Evolutionary conservation across 2,329 filamentous ascomycete species (phyloP), one percentile per base, ranked within the genome.

Genomic region (Trichophyton verrucosum): DNA sequence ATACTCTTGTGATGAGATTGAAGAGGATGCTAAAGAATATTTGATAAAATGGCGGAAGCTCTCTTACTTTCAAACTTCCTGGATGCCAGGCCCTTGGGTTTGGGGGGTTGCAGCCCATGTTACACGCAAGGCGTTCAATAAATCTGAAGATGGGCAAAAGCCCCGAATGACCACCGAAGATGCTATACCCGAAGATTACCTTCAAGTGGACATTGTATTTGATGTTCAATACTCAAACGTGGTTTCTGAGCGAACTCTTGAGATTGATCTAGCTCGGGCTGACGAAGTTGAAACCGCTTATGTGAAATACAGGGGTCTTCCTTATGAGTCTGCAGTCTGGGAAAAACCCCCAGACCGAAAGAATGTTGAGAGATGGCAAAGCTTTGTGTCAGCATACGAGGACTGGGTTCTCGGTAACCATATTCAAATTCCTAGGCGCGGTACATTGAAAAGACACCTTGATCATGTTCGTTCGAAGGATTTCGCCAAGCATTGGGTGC

Each of bases 301-400:
- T 57, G 88, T 95, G 75, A 99, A 99, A 71, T 97, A 91, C 73
- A 90, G 95, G 72, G 94, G 94, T 11, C 81, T 99, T 6, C 82
- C 86, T 3, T 97, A 99, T 69, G 90, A 96, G 64, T 91, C 96
- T 62, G 83, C 85, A 0, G 91, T 95, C 0, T 96, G 92, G 92
- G 91, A 96, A 67, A 80, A 82, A 1, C 89, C 91, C 0, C 92
- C 92, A 0, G 74, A 78, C 1, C 75, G 77, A 1, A 79, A 82
- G 33, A 82, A 88, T 61, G 65, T 64, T 11, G 82, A 85, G 27
- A 79, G 87, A 44, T 96, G 91, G 83, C 78, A 81, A 2, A 88
- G 94, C 61, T 99, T 95, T 69, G 80, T 86, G 60, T 79, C 81
- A 15, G 92, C 94, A 0, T 99, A 96, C 70, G 82, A 87, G 64